These are phyloP conservation scores for Oryza longistaminata DNA, from an alignment of 176 grass and related monocot genomes.

Conservation along the genomic window DNA sequence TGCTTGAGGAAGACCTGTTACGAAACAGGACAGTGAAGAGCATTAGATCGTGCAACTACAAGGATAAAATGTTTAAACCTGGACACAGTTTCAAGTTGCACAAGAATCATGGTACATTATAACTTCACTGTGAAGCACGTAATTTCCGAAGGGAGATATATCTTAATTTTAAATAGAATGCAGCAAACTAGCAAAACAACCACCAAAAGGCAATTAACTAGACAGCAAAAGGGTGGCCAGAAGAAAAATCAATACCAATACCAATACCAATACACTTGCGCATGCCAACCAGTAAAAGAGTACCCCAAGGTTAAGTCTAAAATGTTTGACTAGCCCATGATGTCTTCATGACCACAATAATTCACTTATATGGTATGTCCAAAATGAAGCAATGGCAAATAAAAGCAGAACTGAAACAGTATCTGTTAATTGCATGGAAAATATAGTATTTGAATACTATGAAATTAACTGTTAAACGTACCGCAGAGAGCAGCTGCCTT, in stretches of 20 bases:
- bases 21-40: conserved; percentile 14
- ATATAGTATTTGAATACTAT: neutral
- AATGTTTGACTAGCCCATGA: neutral
- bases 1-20: conserved; percentile 95
- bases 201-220: too few species aligned
- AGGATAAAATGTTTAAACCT: neutral
- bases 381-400: neutral
- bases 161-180: conserved; percentile 14
- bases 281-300: neutral
- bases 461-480: conserved; percentile 40
- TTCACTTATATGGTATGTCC: neutral
- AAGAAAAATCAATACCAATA: too few species aligned
- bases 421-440: conserved; percentile 7
- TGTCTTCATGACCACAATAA: neutral
- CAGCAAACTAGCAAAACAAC: neutral
- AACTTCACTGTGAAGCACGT: neutral
- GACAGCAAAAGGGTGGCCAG: too few species aligned
- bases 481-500: conserved; percentile 72
- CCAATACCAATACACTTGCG: too few species aligned
- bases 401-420: neutral
- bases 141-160: neutral
- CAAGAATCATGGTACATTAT: conserved; percentile 24
- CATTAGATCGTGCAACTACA: conserved; percentile 14
- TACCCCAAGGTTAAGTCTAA: neutral
- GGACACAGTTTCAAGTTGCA: neutral